Conservation (phyloP, 495 filamentous ascomycete genomes). For the Talaromyces ruber region DNA sequence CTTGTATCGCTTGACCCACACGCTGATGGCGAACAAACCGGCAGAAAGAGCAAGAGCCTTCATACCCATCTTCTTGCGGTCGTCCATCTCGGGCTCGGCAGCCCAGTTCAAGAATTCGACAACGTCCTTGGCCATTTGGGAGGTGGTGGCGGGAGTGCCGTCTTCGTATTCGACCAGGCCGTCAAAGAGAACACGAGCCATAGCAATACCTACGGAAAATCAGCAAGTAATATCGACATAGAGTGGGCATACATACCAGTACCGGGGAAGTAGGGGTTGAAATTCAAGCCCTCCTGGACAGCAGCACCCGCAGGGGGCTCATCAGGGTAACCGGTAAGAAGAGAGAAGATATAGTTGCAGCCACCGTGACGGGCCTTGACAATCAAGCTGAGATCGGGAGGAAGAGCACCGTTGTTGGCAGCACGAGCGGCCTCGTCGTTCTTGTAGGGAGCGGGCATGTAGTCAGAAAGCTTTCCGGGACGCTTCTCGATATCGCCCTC, state of each 20-base stretch:
- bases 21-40: slow-evolving; percentile 72
- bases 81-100: slow-evolving; percentile 97
- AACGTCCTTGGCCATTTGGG: slow-evolving; percentile 99
- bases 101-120: slow-evolving; percentile 98
- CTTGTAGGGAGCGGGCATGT: slow-evolving; percentile 89
- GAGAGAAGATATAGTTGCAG: slow-evolving; percentile 94
- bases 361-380: slow-evolving; percentile 96
- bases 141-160: slow-evolving; percentile 83
- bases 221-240: background rate
- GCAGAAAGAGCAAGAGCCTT: slow-evolving; percentile 76
- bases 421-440: slow-evolving; percentile 98
- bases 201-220: slow-evolving; percentile 65
- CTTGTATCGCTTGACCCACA: slow-evolving; percentile 99
- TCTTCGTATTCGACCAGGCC: slow-evolving; percentile 99
- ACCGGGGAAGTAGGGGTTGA: slow-evolving; percentile 99
- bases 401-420: slow-evolving; percentile 95
- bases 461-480: slow-evolving; percentile 95
- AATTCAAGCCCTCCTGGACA: slow-evolving; percentile 84
- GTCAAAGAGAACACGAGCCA: slow-evolving; percentile 97
- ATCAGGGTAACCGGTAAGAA: slow-evolving; percentile 97
- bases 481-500: slow-evolving; percentile 97
- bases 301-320: slow-evolving; percentile 82
- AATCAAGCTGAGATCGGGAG: slow-evolving; percentile 95
- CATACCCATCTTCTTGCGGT: slow-evolving; percentile 98
- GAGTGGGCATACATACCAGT: slow-evolving; percentile 48